Percentiles rank a stretch among this genome's conserved stretches.
These are phyloP conservation scores for Curvularia lunata DNA, from an alignment of 2,329 filamentous ascomycete species.

Conservation along the genomic window DNA sequence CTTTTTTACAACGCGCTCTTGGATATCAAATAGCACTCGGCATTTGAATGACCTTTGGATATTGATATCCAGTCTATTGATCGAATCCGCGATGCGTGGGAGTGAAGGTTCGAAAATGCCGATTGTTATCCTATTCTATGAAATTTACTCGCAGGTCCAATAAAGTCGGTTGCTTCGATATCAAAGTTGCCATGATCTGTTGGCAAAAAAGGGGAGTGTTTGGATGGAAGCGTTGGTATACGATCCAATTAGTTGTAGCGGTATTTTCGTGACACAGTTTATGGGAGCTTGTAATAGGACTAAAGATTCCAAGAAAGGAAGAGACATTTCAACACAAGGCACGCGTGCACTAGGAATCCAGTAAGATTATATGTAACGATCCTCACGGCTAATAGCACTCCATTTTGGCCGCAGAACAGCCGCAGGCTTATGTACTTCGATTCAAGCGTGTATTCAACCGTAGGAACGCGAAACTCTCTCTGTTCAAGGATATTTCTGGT, in stretches of 20 bases:
- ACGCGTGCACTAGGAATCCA: background rate
- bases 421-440: background rate
- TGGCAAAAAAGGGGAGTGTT: background rate
- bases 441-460: conserved; percentile 4
- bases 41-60: background rate
- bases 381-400: background rate
- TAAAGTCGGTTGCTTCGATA: background rate
- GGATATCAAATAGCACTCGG: background rate
- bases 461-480: background rate
- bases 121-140: background rate
- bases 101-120: background rate
- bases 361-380: background rate
- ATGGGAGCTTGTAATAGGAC: background rate
- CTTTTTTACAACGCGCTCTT: background rate
- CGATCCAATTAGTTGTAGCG: background rate
- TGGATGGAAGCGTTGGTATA: background rate
- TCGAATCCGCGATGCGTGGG: background rate
- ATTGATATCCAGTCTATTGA: background rate
- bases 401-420: background rate
- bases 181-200: background rate
- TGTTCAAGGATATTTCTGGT: background rate
- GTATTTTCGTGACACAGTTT: background rate
- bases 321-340: background rate
- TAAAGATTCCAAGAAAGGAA: background rate
- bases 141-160: background rate